These are phyloP conservation scores for Sungouiella thailandica DNA, from an alignment of 805 yeast species.

Conservation along the genomic window DNA sequence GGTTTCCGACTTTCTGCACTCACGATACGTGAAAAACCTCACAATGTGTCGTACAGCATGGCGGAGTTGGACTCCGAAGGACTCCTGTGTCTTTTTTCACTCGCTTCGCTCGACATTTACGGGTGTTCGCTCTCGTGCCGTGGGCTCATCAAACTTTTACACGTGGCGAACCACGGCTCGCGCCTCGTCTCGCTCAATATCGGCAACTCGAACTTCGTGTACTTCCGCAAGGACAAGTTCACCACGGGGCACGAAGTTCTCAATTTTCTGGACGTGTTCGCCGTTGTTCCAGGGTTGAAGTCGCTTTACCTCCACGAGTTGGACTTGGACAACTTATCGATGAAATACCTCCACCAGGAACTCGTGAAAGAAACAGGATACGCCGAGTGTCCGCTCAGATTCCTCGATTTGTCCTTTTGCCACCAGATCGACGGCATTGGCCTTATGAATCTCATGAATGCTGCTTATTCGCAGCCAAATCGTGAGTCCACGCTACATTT, in stretches of 20 bases:
- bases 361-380: constrained; percentile 15
- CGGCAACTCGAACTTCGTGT: constrained; percentile 10
- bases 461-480: constrained; percentile 4
- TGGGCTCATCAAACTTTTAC: constrained; percentile 10
- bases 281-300: constrained; percentile 15
- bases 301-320: constrained; percentile 28
- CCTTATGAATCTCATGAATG: constrained; percentile 26
- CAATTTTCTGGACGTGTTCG: constrained; percentile 9
- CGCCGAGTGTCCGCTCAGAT: constrained; percentile 14
- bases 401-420: constrained; percentile 35
- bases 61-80: constrained; percentile 21
- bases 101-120: constrained; percentile 27
- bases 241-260: constrained; percentile 5
- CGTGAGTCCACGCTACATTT: constrained; percentile 9
- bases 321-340: constrained; percentile 31
- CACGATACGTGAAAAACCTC: constrained; percentile 26
- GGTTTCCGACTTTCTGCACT: constrained; percentile 21
- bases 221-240: constrained; percentile 12
- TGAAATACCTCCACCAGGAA: constrained; percentile 26
- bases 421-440: constrained; percentile 34
- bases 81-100: constrained; percentile 18
- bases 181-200: constrained; percentile 7
- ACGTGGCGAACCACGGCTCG: constrained; percentile 4
- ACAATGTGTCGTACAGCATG: constrained; percentile 18
- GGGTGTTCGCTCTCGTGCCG: constrained; percentile 8